Evolutionary conservation across 257 asterid genomes (phyloP).

Genomic region (Linaria vulgaris): DNA sequence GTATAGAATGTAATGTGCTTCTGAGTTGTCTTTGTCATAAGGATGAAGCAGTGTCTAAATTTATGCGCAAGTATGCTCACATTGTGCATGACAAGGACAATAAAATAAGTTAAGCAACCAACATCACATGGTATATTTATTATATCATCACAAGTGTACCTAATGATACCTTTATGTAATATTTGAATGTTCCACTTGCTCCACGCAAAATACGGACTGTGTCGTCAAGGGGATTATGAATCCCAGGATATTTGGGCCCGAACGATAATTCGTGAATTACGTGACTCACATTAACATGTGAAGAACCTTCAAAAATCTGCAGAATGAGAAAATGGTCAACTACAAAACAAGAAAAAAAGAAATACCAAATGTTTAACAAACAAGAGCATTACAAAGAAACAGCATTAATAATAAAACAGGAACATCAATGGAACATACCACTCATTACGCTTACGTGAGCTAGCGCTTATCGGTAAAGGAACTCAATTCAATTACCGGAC

Average conservation of each 20-base stretch:
- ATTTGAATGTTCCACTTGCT: slow-evolving; percentile 95
- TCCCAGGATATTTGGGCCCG: slow-evolving; percentile 97
- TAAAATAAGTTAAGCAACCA: background rate
- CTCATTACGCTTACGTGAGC: too few species aligned
- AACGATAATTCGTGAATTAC: slow-evolving; percentile 87
- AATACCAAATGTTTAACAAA: slow-evolving; percentile 14
- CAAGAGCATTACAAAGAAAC: background rate
- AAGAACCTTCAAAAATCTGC: slow-evolving; percentile 86
- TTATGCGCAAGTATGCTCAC: slow-evolving; percentile 11
- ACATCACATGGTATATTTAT: background rate
- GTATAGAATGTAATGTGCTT: background rate
- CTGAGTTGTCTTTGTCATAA: slow-evolving; percentile 4
- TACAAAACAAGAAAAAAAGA: slow-evolving; percentile 1
- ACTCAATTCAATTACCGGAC: too few species aligned
- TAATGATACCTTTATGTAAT: slow-evolving; percentile 83
- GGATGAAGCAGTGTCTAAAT: slow-evolving; percentile 13
- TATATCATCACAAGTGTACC: slow-evolving; percentile 10
- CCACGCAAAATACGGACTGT: slow-evolving; percentile 74
- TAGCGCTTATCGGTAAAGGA: too few species aligned
- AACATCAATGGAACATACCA: too few species aligned
- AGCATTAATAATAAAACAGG: background rate
- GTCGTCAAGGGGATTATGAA: slow-evolving; percentile 97
- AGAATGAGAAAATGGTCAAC: slow-evolving; percentile 26
- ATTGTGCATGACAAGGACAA: background rate
- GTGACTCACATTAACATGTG: slow-evolving; percentile 96